Conservation (phyloP, 2,329 filamentous ascomycete genomes). For the Metarhizium robertsii region DNA sequence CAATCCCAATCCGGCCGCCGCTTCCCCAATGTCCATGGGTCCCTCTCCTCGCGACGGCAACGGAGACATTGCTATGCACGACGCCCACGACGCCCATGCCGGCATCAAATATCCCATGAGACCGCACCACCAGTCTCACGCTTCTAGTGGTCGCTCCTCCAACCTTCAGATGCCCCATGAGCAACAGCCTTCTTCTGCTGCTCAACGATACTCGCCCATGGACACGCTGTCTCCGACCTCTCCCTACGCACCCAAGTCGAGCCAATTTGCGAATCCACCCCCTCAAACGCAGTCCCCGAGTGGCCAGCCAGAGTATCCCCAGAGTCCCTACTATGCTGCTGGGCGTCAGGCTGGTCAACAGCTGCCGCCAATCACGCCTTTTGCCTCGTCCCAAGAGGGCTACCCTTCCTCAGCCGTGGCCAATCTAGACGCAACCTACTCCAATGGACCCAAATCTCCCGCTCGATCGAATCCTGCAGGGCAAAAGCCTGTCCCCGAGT, state of each 20-base stretch:
- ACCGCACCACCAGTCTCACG: constrained; percentile 67
- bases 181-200: constrained; percentile 57
- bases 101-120: constrained; percentile 79
- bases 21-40: constrained; percentile 41
- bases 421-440: constrained; percentile 59
- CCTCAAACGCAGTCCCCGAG: constrained; percentile 69
- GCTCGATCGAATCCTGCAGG: constrained; percentile 40
- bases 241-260: constrained; percentile 61
- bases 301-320: constrained; percentile 51
- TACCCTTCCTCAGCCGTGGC: constrained; percentile 66
- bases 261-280: constrained; percentile 43
- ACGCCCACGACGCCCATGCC: constrained; percentile 72
- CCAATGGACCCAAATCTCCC: constrained; percentile 48
- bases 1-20: constrained; percentile 35
- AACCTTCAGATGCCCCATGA: constrained; percentile 63
- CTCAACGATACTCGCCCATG: constrained; percentile 94
- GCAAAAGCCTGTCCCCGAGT: constrained; percentile 69
- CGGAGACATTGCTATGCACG: constrained; percentile 78
- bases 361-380: constrained; percentile 64
- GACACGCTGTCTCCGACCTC: constrained; percentile 74
- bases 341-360: constrained; percentile 47
- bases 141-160: constrained; percentile 39
- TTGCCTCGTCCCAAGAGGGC: constrained; percentile 57
- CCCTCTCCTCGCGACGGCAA: constrained; percentile 61
- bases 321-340: constrained; percentile 46